Percentiles rank a stretch among this genome's conserved stretches.
These are phyloP conservation scores for Pelargonium citronellum DNA, from an alignment of 441 rosid species.

Conservation along the genomic window DNA sequence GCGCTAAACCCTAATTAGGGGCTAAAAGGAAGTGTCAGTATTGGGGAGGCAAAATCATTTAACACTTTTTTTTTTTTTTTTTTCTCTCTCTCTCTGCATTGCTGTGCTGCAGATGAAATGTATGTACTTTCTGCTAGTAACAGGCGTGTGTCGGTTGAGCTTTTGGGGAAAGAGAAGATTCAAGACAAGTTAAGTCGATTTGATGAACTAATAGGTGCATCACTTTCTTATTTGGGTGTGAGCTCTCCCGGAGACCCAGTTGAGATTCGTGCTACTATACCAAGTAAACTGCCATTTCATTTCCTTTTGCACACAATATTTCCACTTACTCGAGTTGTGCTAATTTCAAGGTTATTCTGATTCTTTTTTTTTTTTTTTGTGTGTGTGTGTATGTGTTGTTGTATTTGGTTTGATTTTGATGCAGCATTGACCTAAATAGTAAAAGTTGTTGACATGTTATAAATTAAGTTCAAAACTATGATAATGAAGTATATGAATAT, in stretches of 20 bases:
- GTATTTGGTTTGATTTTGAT: neutral
- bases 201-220: slow-evolving; percentile 63
- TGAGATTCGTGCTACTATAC: slow-evolving; percentile 40
- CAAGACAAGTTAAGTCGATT: slow-evolving; percentile 68
- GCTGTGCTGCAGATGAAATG: slow-evolving; percentile 88
- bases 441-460: no score
- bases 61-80: no score
- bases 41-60: no score
- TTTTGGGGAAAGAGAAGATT: slow-evolving; percentile 74
- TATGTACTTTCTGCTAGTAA: slow-evolving; percentile 78
- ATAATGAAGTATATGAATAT: no score
- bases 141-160: slow-evolving; percentile 64
- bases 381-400: no score
- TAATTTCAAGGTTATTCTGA: neutral
- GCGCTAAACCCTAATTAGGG: no score
- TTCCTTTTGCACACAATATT: neutral
- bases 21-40: no score
- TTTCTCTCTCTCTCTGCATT: no score
- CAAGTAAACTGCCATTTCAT: slow-evolving; percentile 44
- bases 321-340: neutral
- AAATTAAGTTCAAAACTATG: no score
- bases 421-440: no score
- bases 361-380: no score
- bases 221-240: slow-evolving; percentile 69
- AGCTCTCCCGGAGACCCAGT: slow-evolving; percentile 49